phyloP scores from a whole-genome alignment of 2,329 filamentous ascomycete species.

The Ophiocordyceps australis region DNA sequence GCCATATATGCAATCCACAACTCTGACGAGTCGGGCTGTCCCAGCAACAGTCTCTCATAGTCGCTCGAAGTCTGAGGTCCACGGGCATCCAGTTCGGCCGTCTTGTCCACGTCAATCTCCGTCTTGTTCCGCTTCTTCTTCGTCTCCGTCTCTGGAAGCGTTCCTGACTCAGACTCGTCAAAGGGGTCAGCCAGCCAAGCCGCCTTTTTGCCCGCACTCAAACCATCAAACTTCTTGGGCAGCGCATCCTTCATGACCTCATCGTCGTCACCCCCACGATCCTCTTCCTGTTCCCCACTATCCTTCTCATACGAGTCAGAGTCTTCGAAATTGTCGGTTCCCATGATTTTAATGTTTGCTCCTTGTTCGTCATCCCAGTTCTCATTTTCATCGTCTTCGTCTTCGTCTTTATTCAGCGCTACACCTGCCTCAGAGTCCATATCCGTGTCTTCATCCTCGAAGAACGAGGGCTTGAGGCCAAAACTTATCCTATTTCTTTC shows the following conservation, averaged over 20 bases:
- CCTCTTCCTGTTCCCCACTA: constrained; percentile 12
- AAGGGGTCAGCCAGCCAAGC: constrained; percentile 69
- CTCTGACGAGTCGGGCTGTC: constrained; percentile 80
- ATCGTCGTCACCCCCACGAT: constrained; percentile 22
- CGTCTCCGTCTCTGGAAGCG: constrained; percentile 24
- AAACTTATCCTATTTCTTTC: constrained; percentile 70
- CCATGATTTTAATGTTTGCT: constrained; percentile 22
- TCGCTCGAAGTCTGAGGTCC: constrained; percentile 83
- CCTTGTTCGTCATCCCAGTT: constrained; percentile 27
- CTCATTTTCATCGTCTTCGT: constrained; percentile 29
- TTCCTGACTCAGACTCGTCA: constrained; percentile 36
- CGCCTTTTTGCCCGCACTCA: constrained; percentile 52
- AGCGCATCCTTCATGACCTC: constrained; percentile 17
- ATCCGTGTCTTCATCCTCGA: constrained; percentile 44
- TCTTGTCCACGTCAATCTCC: constrained; percentile 71
- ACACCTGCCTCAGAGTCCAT: constrained; percentile 26
- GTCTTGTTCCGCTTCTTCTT: constrained; percentile 56
- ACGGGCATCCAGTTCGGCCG: constrained; percentile 75
- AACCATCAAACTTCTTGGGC: constrained; percentile 15
- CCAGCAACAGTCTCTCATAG: constrained; percentile 82
- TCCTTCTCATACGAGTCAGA: constrained; percentile 20
- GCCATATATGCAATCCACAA: constrained; percentile 98
- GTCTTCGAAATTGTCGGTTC: constrained; percentile 24
- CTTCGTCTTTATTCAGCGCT: constrained; percentile 26
- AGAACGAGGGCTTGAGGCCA: constrained; percentile 83